Percentiles rank a stretch among this genome's conserved stretches.
These are phyloP conservation scores for Candida qinlingensis DNA, from an alignment of 805 yeast species.

Conservation along the genomic window DNA sequence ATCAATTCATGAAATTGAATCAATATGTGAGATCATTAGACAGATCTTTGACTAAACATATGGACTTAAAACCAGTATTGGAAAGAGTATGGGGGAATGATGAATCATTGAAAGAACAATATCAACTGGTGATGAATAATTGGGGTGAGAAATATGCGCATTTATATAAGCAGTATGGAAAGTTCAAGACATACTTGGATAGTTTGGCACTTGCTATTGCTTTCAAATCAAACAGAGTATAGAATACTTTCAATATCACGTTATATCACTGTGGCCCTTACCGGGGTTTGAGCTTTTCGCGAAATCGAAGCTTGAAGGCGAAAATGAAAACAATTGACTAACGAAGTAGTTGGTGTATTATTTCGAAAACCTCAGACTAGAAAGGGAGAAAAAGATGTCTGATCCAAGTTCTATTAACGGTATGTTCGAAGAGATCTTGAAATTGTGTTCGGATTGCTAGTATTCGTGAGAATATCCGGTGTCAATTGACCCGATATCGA, in stretches of 20 bases:
- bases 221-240: conserved; percentile 20
- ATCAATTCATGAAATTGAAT: conserved; percentile 36
- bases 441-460: not conserved
- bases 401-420: conserved; percentile 78
- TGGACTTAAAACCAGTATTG: conserved; percentile 32
- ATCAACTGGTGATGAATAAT: conserved; percentile 32
- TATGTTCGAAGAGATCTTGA: conserved; percentile 26
- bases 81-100: conserved; percentile 29
- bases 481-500: not conserved
- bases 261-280: not conserved
- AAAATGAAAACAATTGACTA: not conserved
- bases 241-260: not conserved
- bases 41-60: conserved; percentile 38
- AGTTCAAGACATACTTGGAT: conserved; percentile 29
- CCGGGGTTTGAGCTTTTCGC: not conserved
- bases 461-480: not conserved
- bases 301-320: not conserved
- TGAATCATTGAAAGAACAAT: conserved; percentile 10
- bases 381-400: conserved; percentile 39
- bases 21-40: conserved; percentile 36
- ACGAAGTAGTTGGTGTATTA: no score
- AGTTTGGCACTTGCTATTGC: conserved; percentile 28
- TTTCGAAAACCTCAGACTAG: no score
- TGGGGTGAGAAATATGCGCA: conserved; percentile 38
- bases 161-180: conserved; percentile 31